Evolutionary conservation across 306 rosid species (phyloP), one percentile per base, ranked within the genome.

Genomic region (Cucurbita argyrosperma): DNA sequence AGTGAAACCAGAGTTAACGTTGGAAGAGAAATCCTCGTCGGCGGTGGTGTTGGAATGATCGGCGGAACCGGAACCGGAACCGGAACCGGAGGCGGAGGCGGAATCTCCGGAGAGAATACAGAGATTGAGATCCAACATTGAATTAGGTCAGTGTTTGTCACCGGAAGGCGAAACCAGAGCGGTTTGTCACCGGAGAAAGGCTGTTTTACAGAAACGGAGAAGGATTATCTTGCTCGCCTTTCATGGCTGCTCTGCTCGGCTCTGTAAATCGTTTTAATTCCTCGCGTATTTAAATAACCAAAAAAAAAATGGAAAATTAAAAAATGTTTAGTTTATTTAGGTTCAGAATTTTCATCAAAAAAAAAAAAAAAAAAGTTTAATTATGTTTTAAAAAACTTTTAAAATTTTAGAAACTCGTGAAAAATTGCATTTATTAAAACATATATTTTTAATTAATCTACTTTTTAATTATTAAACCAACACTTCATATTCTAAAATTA

Each of bases 1-100:
- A 26, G 78, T 80, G 62, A 79, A 78, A 10, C 80, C 87, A 11
- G 56, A 84, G 65, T 85, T 79, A 74, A 81, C 38, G 38, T n/a
- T 23, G 19, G 76, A 74, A 8, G 76, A 74, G 10, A 19, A 63
- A 26, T 39, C 50, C 8, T 63, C 9, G 14, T 40, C 69, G 68
- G 5, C 68, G 10, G 19, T 62, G 42, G 45, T 16, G 47, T 62
- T 58, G 64, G 64, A 58, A 26, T 58, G 40, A 26, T 58, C 66
- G 21, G 46, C 67, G 67, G 37, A 39, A 30, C n/a, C 30, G 50
- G 40, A 50, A 19, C 30, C 39, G 30, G 70, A 63, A 30, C n/a
- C 30, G 50, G 40, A 50, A 19, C 30, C 39, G 50, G 70, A 63
- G 68, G 68, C 5, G 4, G 23, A 14, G 50, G 52, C 5, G 37